A percentile compares a stretch with the other conserved stretches of the same genome.
Evolutionary conservation across 768 basidiomycete species (phyloP).

Genomic region (Termitomyces sp.): DNA sequence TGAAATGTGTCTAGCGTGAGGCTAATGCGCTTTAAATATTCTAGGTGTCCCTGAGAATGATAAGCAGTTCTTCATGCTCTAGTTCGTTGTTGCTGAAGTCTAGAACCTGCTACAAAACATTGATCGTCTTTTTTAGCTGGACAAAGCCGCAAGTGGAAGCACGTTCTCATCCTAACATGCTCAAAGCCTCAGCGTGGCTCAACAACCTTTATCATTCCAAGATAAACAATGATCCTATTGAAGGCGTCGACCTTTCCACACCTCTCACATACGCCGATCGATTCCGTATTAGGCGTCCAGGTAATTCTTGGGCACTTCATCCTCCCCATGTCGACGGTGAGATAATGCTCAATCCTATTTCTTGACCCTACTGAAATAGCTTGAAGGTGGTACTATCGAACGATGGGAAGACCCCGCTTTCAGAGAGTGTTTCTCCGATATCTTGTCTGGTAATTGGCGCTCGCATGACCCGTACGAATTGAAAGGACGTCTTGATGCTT

Average conservation of each 20-base stretch:
- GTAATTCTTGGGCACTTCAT: constrained; percentile 47
- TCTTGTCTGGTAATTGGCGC: constrained; percentile 58
- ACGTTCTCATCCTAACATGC: constrained; percentile 60
- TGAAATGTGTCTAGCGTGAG: neutral
- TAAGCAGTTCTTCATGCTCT: constrained; percentile 71
- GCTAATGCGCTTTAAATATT: neutral
- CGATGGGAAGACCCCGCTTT: constrained; percentile 64
- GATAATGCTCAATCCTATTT: constrained; percentile 7
- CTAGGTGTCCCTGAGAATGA: constrained; percentile 51
- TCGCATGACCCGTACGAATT: constrained; percentile 65
- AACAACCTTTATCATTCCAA: constrained; percentile 58
- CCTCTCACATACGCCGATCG: constrained; percentile 71
- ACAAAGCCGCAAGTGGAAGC: constrained; percentile 58
- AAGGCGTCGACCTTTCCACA: constrained; percentile 54
- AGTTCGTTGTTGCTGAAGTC: constrained; percentile 34
- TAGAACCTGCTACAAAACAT: neutral
- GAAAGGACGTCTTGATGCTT: constrained; percentile 51
- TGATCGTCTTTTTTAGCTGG: constrained; percentile 23
- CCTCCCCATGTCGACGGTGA: constrained; percentile 38
- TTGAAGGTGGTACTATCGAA: constrained; percentile 65
- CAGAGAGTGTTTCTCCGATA: constrained; percentile 54
- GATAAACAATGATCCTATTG: constrained; percentile 24
- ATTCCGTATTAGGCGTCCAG: constrained; percentile 69
- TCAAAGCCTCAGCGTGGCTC: constrained; percentile 51
- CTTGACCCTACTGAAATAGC: neutral